These are phyloP conservation scores for Fremontodendron californicum DNA, from an alignment of 345 rosid genomes.

Conservation along the genomic window DNA sequence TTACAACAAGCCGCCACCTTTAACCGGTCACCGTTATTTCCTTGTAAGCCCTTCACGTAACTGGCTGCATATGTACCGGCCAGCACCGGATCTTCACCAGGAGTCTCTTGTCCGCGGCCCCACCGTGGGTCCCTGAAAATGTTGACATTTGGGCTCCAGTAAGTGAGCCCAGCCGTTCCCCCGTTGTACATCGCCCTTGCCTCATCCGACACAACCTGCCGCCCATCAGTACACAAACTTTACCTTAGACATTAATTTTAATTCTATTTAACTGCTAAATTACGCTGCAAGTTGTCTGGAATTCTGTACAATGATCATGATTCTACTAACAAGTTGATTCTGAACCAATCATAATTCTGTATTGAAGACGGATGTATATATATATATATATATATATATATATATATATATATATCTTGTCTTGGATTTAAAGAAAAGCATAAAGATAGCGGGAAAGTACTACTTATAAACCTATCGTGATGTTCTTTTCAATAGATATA, in stretches of 20 bases:
- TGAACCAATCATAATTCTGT: background rate
- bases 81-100: constrained; percentile 80
- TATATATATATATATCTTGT: too few relatives aligned
- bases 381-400: too few relatives aligned
- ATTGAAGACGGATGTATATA: too few relatives aligned
- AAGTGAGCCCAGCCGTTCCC: constrained; percentile 65
- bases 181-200: constrained; percentile 72
- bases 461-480: background rate
- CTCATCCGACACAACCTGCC: constrained; percentile 71
- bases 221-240: background rate
- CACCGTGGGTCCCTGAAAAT: constrained; percentile 81
- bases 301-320: background rate
- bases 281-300: constrained; percentile 6
- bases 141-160: constrained; percentile 81
- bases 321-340: background rate
- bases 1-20: constrained; percentile 85
- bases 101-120: constrained; percentile 94
- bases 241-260: background rate
- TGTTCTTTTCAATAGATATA: background rate
- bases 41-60: constrained; percentile 77
- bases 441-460: background rate
- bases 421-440: constrained; percentile 3
- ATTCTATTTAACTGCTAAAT: background rate
- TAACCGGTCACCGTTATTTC: constrained; percentile 47
- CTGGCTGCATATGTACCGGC: constrained; percentile 72